Evolutionary conservation across 306 rosid species (phyloP).

Genomic region (Prunus davidiana): DNA sequence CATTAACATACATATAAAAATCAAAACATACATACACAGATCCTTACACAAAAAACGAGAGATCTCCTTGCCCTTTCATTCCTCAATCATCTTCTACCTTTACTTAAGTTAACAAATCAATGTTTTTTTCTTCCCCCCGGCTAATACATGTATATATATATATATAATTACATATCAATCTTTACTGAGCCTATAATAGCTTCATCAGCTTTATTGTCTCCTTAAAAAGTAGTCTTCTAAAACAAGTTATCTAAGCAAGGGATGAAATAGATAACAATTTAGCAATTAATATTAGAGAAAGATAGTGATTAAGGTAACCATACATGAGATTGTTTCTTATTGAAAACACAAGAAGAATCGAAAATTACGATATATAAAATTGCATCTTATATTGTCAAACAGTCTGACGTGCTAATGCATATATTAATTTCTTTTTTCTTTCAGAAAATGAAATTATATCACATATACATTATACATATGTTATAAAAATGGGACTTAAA

Average conservation of each 20-base stretch:
- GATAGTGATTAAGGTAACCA: not conserved
- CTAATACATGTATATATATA: too few species aligned
- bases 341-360: too few species aligned
- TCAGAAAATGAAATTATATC: too few species aligned
- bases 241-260: not conserved
- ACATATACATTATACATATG: too few species aligned
- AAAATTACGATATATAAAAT: too few species aligned
- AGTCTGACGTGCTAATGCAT: too few species aligned
- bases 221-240: too few species aligned
- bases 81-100: conserved; percentile 64
- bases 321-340: not conserved
- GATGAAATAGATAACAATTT: not conserved
- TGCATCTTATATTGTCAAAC: too few species aligned
- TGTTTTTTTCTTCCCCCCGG: not conserved
- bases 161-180: not conserved
- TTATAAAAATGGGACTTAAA: not conserved
- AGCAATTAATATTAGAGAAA: not conserved
- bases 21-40: conserved; percentile 19
- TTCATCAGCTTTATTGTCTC: too few species aligned
- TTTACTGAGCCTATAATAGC: too few species aligned
- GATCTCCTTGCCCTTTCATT: conserved; percentile 53
- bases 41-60: conserved; percentile 46
- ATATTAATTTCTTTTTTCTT: too few species aligned
- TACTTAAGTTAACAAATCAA: conserved; percentile 33
- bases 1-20: conserved; percentile 18